Conservation (phyloP, 345 rosid species). For the Ceriops zippeliana region DNA sequence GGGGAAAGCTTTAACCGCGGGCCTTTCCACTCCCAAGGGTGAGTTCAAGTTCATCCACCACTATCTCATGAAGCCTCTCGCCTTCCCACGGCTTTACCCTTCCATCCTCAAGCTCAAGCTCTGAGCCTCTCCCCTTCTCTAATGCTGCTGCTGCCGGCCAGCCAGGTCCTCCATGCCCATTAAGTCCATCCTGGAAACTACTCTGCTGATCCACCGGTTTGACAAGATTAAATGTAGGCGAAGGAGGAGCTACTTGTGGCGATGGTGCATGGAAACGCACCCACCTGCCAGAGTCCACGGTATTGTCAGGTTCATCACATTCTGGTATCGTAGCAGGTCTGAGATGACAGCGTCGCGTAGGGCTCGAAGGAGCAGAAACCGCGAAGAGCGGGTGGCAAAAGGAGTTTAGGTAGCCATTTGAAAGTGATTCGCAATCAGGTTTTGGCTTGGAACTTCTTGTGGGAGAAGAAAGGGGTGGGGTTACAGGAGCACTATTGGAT, state of each 20-base stretch:
- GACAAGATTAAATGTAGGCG: slow-evolving; percentile 48
- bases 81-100: slow-evolving; percentile 99
- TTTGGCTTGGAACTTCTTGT: slow-evolving; percentile 35
- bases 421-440: slow-evolving; percentile 54
- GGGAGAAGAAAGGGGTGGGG: slow-evolving; percentile 35
- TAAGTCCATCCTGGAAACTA: slow-evolving; percentile 31
- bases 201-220: slow-evolving; percentile 42
- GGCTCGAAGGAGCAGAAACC: slow-evolving; percentile 27
- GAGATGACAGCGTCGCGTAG: slow-evolving; percentile 16
- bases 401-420: slow-evolving; percentile 42
- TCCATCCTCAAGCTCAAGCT: slow-evolving; percentile 69
- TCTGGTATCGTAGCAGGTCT: slow-evolving; percentile 29
- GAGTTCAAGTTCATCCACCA: slow-evolving; percentile 94
- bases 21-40: slow-evolving; percentile 77
- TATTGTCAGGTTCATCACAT: slow-evolving; percentile 32
- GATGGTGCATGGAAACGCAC: slow-evolving; percentile 21
- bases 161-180: slow-evolving; percentile 28
- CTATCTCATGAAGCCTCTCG: slow-evolving; percentile 92
- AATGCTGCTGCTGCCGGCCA: slow-evolving; percentile 24
- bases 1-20: slow-evolving; percentile 32
- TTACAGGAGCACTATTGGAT: slow-evolving; percentile 39
- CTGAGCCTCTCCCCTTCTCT: slow-evolving; percentile 61
- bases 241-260: slow-evolving; percentile 27
- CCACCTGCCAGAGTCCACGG: slow-evolving; percentile 32
- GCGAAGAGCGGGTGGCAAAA: slow-evolving; percentile 21